Percentiles rank a stretch among this genome's conserved stretches.
phyloP scores from a whole-genome alignment of 176 grass and related monocot genomes.

The Cenchrus purpureus region DNA sequence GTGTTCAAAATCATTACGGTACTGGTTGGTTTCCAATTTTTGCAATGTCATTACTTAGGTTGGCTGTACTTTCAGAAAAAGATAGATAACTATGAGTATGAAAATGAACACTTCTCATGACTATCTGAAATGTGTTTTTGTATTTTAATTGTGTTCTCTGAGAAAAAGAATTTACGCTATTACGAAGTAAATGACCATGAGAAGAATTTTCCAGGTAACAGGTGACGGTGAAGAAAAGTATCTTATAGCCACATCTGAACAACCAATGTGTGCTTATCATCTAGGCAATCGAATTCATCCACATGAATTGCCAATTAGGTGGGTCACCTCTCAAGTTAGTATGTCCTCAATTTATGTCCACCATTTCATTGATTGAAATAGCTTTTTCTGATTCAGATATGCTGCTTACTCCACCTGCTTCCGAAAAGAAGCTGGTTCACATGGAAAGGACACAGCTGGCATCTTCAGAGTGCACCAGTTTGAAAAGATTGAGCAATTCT shows the following conservation, averaged over 20 bases:
- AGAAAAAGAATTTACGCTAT: conserved; percentile 13
- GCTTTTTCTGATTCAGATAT: conserved; percentile 53
- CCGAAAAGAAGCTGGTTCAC: conserved; percentile 90
- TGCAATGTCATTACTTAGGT: background rate
- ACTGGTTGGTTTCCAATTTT: too few relatives aligned
- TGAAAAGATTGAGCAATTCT: conserved; percentile 94
- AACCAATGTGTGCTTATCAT: conserved; percentile 91
- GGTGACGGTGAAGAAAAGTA: conserved; percentile 93
- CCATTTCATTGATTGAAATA: conserved; percentile 14
- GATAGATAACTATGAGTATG: background rate
- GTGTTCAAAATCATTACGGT: too few relatives aligned
- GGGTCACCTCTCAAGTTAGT: conserved; percentile 2
- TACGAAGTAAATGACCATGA: background rate
- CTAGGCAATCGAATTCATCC: conserved; percentile 78
- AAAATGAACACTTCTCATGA: background rate
- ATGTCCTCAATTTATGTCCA: conserved; percentile 1
- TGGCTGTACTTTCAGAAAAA: background rate
- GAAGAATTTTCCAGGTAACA: conserved; percentile 63
- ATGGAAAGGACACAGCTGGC: conserved; percentile 73
- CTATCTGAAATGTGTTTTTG: background rate
- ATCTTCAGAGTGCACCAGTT: conserved; percentile 96
- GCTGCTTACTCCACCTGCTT: conserved; percentile 94
- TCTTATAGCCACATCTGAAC: conserved; percentile 93
- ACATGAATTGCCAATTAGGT: conserved; percentile 77
- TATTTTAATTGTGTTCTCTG: conserved; percentile 9